phyloP scores from a whole-genome alignment of 2,329 filamentous ascomycete genomes.

The Ciborinia camelliae region DNA sequence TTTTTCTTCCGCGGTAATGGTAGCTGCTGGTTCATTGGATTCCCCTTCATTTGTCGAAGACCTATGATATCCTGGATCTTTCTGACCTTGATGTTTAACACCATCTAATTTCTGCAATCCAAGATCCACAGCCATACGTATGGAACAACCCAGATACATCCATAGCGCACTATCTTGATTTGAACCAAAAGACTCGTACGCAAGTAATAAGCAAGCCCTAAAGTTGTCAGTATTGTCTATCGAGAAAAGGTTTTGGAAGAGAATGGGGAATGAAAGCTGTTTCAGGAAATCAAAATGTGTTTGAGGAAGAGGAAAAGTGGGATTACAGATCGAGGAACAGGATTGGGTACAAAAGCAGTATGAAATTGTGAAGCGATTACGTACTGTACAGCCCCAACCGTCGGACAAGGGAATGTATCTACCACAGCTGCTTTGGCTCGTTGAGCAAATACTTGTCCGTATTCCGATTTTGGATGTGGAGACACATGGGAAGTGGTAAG shows the following conservation, averaged over 20 bases:
- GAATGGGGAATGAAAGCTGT: too few species aligned
- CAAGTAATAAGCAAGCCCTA: constrained; percentile 76
- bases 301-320: too few species aligned
- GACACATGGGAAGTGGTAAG: constrained; percentile 49
- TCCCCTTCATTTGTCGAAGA: constrained; percentile 42
- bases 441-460: constrained; percentile 74
- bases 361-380: too few species aligned
- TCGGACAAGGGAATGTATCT: constrained; percentile 79
- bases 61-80: constrained; percentile 37
- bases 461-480: constrained; percentile 57
- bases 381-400: constrained; percentile 81
- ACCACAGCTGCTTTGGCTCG: constrained; percentile 79
- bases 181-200: constrained; percentile 85
- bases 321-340: too few species aligned
- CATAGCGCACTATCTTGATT: constrained; percentile 86
- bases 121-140: constrained; percentile 76
- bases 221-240: too few species aligned
- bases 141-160: constrained; percentile 90
- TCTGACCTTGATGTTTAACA: constrained; percentile 50
- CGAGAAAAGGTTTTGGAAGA: too few species aligned
- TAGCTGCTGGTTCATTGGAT: constrained; percentile 40
- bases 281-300: too few species aligned
- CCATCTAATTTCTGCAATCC: constrained; percentile 81
- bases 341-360: too few species aligned
- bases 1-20: constrained; percentile 47